phyloP scores from a whole-genome alignment of 495 filamentous ascomycete species.

The Aspergillus sclerotiicarbonarius region DNA sequence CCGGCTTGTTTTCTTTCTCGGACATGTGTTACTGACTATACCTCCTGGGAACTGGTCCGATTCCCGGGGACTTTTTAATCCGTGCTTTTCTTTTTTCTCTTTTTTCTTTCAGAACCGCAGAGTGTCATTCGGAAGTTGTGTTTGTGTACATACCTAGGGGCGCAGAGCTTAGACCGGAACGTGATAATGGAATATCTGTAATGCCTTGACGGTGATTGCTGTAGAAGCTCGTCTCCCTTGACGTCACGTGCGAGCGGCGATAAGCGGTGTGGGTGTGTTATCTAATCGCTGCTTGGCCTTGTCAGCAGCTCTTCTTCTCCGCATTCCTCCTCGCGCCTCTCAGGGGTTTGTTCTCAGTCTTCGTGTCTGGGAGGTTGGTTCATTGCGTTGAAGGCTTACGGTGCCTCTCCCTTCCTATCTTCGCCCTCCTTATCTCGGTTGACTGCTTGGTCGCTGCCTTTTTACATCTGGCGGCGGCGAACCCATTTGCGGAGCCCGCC shows the following conservation, averaged over 20 bases:
- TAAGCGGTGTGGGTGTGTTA: slow-evolving; percentile 21
- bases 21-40: slow-evolving; percentile 43
- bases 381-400: neutral
- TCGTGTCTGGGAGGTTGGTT: neutral
- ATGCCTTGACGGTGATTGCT: neutral
- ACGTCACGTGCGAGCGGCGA: slow-evolving; percentile 28
- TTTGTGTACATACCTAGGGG: slow-evolving; percentile 28
- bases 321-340: neutral
- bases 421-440: neutral
- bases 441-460: too few species aligned
- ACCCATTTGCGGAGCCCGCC: too few species aligned
- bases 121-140: slow-evolving; percentile 11
- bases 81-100: slow-evolving; percentile 10
- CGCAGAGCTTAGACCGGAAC: slow-evolving; percentile 19
- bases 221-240: neutral
- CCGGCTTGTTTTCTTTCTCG: slow-evolving; percentile 20
- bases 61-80: slow-evolving; percentile 17
- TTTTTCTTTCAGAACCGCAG: slow-evolving; percentile 4
- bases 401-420: neutral
- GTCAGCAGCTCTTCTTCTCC: neutral
- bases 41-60: slow-evolving; percentile 29
- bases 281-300: neutral
- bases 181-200: slow-evolving; percentile 10
- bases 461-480: too few species aligned
- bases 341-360: neutral